Evolutionary conservation across 2,329 filamentous ascomycete species (phyloP), one percentile per base, ranked within the genome.

Genomic region (Penicillium occitanis): DNA sequence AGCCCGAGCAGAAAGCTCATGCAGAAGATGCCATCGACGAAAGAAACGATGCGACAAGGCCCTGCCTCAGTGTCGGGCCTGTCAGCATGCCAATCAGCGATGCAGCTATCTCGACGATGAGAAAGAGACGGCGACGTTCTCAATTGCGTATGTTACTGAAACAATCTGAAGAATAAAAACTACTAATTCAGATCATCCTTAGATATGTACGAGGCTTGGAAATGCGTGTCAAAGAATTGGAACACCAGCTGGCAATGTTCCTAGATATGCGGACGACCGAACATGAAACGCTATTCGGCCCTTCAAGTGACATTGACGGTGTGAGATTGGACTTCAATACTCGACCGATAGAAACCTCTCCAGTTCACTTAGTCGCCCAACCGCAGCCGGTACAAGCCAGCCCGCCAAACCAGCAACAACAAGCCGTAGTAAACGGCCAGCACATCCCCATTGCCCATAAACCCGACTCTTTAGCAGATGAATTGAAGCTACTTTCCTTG

Each of bases 401-500:
- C 28, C 28, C 58, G 2, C n/a, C 28, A 10, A 61, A 22, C 28
- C 59, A 37, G 30, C 53, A 57, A 2, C 53, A 57, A 57, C 59
- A 61, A 40, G 33, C 28, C 13, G 22, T 61, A 25, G 30, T 50
- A 25, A 61, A 61, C 14, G 42, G 40, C n/a, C 59, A 25, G 2
- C 59, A n/a, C n/a, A 60, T 25, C 11, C 28, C 25, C 40, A 61
- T 33, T 35, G 14, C 25, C 10, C 61, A 51, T 30, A 63, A 42
- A 40, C 40, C 51, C 13, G 35, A 42, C 3, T 64, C 62, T 3
- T 58, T 64, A 19, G 62, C 40, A 2, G 37, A 44, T 22, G 79
- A 79, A 68, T 72, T 81, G 7, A 76, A 77, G 55, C 67, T 72
- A 0, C 69, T 82, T 2, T 82, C 80, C 0, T 71, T 83, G 0